Evolutionary conservation across 2,329 filamentous ascomycete species (phyloP).

Genomic region (Rutstroemia sp.): DNA sequence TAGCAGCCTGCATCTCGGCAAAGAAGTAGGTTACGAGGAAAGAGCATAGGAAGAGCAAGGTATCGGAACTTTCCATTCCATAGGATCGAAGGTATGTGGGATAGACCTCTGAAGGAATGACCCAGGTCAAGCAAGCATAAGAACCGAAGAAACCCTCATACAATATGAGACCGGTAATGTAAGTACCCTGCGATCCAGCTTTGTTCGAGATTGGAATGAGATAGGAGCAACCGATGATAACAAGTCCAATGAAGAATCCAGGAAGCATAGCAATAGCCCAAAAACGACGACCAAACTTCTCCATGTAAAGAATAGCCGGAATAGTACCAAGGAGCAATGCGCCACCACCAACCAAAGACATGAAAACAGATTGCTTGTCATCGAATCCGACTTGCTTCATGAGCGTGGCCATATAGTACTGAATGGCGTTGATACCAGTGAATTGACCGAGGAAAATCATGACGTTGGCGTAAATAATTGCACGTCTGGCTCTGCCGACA

Average conservation of each 20-base stretch:
- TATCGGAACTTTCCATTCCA: constrained; percentile 65
- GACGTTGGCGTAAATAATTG: constrained; percentile 59
- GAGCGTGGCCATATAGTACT: constrained; percentile 65
- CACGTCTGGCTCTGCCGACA: constrained; percentile 56
- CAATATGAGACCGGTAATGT: constrained; percentile 58
- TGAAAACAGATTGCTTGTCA: constrained; percentile 56
- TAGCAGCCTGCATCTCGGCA: constrained; percentile 59
- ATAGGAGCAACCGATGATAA: constrained; percentile 59
- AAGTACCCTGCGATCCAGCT: constrained; percentile 47
- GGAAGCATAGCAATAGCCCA: constrained; percentile 68
- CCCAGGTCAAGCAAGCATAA: constrained; percentile 59
- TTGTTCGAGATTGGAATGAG: constrained; percentile 44
- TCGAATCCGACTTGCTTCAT: constrained; percentile 64
- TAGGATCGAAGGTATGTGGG: constrained; percentile 66
- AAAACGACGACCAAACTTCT: constrained; percentile 64
- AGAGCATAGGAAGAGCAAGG: constrained; percentile 60
- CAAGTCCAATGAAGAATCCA: constrained; percentile 61
- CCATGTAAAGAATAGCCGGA: constrained; percentile 63
- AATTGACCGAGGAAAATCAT: constrained; percentile 66
- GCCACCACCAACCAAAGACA: constrained; percentile 67
- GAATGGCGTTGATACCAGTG: constrained; percentile 62
- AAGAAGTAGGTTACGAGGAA: constrained; percentile 75
- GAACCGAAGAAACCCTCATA: constrained; percentile 65
- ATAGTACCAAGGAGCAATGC: constrained; percentile 60
- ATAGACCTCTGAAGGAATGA: constrained; percentile 61